Evolutionary conservation across 352 stramenopile species (phyloP).

Genomic region (Elongisporangium anandrum): DNA sequence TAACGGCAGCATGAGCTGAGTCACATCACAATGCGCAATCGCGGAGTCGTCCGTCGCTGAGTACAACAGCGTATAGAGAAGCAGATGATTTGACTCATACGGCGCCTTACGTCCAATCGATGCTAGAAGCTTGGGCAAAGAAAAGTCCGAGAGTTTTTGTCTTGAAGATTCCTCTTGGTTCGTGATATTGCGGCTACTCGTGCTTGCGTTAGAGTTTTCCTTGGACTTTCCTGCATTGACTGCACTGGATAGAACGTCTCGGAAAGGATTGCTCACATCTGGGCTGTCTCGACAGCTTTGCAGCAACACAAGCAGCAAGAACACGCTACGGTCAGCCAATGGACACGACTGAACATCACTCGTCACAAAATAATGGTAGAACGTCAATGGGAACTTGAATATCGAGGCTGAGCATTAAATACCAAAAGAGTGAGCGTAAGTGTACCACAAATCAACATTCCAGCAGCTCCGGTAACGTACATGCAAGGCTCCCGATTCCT

Average conservation of each 20-base stretch:
- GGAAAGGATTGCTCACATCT: constrained; percentile 52
- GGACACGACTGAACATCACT: constrained; percentile 45
- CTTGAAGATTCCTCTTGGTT: constrained; percentile 24
- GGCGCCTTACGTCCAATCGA: constrained; percentile 44
- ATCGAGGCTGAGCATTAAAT: constrained; percentile 32
- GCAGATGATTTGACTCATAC: constrained; percentile 62
- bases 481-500: constrained; percentile 52
- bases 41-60: constrained; percentile 49
- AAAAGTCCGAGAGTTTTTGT: constrained; percentile 26
- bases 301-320: constrained; percentile 66
- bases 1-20: constrained; percentile 52
- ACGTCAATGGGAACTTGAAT: constrained; percentile 56
- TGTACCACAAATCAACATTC: too few relatives aligned
- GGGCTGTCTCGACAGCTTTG: constrained; percentile 61
- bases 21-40: constrained; percentile 37
- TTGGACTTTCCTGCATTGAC: constrained; percentile 22
- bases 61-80: constrained; percentile 76
- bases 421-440: constrained; percentile 1
- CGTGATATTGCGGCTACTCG: neutral
- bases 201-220: constrained; percentile 17
- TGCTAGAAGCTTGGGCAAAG: constrained; percentile 50
- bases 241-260: constrained; percentile 32
- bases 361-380: constrained; percentile 66
- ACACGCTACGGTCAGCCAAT: constrained; percentile 57
- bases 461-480: constrained; percentile 42